Conservation (phyloP, 805 yeast genomes). For the Debaryomyces hansenii region DNA sequence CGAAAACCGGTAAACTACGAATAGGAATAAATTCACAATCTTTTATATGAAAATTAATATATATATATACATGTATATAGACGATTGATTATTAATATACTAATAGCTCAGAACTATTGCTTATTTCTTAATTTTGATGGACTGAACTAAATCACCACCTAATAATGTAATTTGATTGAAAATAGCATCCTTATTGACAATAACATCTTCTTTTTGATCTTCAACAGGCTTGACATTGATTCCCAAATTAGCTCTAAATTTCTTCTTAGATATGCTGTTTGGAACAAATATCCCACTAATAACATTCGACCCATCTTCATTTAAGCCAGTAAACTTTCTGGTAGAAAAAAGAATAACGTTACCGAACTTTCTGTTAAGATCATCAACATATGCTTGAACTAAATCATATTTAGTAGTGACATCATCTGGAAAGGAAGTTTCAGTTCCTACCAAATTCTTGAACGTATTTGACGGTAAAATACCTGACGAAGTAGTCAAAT, state of each 20-base stretch:
- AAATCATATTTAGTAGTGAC: constrained; percentile 59
- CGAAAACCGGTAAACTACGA: too few species aligned
- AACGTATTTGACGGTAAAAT: constrained; percentile 52
- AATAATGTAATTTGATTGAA: constrained; percentile 65
- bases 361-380: constrained; percentile 61
- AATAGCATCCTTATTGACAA: constrained; percentile 70
- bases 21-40: too few species aligned
- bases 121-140: constrained; percentile 34
- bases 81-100: too few species aligned
- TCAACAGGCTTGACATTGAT: constrained; percentile 66
- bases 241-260: constrained; percentile 79
- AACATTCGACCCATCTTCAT: constrained; percentile 57
- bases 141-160: constrained; percentile 62
- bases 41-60: too few species aligned
- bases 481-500: constrained; percentile 53
- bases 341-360: constrained; percentile 71
- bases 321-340: constrained; percentile 52
- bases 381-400: constrained; percentile 56
- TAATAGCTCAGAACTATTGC: not conserved
- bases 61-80: too few species aligned
- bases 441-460: constrained; percentile 56
- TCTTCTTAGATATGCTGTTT: constrained; percentile 52
- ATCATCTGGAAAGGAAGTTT: constrained; percentile 45
- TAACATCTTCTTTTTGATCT: constrained; percentile 50
- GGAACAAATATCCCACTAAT: constrained; percentile 86